Evolutionary conservation across 345 rosid genomes (phyloP).

Genomic region (Euphorbia lathyris): DNA sequence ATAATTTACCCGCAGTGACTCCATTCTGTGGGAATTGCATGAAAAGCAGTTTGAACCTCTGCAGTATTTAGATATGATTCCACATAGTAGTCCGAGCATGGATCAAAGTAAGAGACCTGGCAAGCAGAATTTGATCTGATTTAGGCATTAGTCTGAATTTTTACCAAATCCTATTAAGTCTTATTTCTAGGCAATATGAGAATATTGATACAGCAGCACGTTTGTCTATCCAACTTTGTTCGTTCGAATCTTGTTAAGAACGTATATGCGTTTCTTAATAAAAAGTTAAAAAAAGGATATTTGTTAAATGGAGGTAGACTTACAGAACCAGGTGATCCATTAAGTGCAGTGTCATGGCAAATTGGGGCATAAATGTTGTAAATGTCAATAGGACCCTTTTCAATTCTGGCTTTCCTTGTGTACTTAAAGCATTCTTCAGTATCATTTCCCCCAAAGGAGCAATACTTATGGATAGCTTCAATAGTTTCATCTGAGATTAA

Average conservation of each 20-base stretch:
- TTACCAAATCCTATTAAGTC: too few species aligned
- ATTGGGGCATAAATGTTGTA: constrained; percentile 43
- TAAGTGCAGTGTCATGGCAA: constrained; percentile 22
- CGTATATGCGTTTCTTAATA: too few species aligned
- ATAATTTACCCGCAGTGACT: constrained; percentile 31
- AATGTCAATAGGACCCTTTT: constrained; percentile 4
- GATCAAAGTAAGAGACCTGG: constrained; percentile 38
- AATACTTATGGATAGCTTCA: constrained; percentile 29
- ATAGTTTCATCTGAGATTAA: constrained; percentile 46
- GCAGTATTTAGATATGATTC: constrained; percentile 35
- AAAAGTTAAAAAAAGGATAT: background rate
- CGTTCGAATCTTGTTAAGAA: too few species aligned
- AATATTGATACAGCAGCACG: background rate
- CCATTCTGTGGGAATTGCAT: constrained; percentile 40
- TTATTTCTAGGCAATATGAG: too few species aligned
- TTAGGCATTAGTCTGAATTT: background rate
- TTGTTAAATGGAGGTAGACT: constrained; percentile 4
- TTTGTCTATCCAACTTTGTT: too few species aligned
- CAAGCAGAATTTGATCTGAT: background rate
- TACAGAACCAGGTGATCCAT: constrained; percentile 21
- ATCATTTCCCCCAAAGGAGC: constrained; percentile 22
- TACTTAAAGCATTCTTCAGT: background rate
- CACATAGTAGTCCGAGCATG: constrained; percentile 36
- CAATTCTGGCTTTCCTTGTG: constrained; percentile 6
- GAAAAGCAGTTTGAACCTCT: constrained; percentile 44